These are phyloP conservation scores for Malus hybrid DNA, from an alignment of 331 rosid species.

Conservation along the genomic window DNA sequence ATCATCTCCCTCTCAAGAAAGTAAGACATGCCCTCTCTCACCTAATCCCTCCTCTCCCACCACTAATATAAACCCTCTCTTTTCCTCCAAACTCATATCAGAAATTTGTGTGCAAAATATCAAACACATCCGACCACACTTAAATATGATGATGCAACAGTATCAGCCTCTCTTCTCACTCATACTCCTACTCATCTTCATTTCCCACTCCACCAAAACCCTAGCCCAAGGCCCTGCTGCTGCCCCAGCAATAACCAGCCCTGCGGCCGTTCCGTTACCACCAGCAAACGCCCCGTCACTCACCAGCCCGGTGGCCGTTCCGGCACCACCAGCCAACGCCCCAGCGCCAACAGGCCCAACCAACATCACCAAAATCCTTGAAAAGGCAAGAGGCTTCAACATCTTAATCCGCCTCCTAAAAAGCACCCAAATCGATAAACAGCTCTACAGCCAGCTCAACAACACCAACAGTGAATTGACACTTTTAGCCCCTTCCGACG, in stretches of 20 bases:
- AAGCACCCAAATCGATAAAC: conserved; percentile 60
- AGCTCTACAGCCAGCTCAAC: conserved; percentile 54
- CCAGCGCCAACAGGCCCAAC: conserved; percentile 59
- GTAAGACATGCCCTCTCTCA: conserved; percentile 19
- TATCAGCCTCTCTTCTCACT: conserved; percentile 18
- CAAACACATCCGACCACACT: background rate
- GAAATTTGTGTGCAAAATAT: conserved; percentile 10
- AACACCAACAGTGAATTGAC: conserved; percentile 62
- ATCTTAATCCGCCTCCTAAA: conserved; percentile 56
- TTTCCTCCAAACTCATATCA: conserved; percentile 7
- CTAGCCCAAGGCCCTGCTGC: conserved; percentile 49
- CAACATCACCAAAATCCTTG: conserved; percentile 55
- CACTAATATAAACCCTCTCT: conserved; percentile 42
- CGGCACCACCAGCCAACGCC: conserved; percentile 32
- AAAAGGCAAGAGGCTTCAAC: conserved; percentile 60
- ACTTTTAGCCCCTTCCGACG: conserved; percentile 62
- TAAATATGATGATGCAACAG: conserved; percentile 18
- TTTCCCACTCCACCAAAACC: conserved; percentile 14
- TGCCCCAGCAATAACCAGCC: conserved; percentile 30
- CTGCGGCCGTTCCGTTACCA: too few relatives aligned
- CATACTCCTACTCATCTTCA: conserved; percentile 24
- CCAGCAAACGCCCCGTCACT: background rate
- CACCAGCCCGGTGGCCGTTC: conserved; percentile 39
- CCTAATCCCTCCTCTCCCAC: conserved; percentile 29
- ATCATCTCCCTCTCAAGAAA: conserved; percentile 33